A percentile compares a stretch with the other conserved stretches of the same genome.
These are phyloP conservation scores for Aspergillus amoenus DNA, from an alignment of 2,329 filamentous ascomycete genomes.

Conservation along the genomic window DNA sequence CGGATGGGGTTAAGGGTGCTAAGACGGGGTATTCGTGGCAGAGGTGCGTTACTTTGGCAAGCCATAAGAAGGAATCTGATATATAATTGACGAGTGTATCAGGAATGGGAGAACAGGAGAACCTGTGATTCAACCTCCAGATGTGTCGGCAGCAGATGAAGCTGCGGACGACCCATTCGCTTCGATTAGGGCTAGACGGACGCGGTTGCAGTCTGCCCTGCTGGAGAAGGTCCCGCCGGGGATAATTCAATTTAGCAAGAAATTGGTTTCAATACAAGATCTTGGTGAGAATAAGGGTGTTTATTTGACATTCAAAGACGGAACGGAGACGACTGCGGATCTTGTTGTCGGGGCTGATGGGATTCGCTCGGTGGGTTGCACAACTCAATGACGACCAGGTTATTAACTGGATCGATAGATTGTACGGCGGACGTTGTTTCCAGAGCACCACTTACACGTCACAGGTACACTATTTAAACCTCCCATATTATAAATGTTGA, in stretches of 20 bases:
- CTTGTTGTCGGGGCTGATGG: conserved; percentile 6
- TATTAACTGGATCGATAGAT: background rate
- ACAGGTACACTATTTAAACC: background rate
- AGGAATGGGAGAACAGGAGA: background rate
- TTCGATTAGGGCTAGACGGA: conserved; percentile 3
- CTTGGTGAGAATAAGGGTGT: background rate
- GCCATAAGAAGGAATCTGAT: no score
- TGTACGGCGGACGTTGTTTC: background rate
- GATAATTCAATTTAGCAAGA: conserved; percentile 1
- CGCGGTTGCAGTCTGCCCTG: conserved; percentile 5
- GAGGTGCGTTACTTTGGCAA: background rate
- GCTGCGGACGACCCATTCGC: background rate
- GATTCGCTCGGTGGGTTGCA: background rate
- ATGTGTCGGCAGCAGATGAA: rapidly evolving
- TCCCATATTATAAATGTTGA: background rate
- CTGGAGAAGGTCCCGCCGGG: background rate
- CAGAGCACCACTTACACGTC: background rate
- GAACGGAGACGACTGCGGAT: background rate
- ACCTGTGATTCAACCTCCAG: background rate
- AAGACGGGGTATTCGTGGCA: background rate
- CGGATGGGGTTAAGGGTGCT: conserved; percentile 1
- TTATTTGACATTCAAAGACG: background rate
- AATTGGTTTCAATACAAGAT: background rate
- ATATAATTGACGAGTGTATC: background rate
- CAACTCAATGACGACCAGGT: no score